Evolutionary conservation across 2,329 filamentous ascomycete genomes (phyloP).

Genomic region (Ceratocystiopsis minuta): DNA sequence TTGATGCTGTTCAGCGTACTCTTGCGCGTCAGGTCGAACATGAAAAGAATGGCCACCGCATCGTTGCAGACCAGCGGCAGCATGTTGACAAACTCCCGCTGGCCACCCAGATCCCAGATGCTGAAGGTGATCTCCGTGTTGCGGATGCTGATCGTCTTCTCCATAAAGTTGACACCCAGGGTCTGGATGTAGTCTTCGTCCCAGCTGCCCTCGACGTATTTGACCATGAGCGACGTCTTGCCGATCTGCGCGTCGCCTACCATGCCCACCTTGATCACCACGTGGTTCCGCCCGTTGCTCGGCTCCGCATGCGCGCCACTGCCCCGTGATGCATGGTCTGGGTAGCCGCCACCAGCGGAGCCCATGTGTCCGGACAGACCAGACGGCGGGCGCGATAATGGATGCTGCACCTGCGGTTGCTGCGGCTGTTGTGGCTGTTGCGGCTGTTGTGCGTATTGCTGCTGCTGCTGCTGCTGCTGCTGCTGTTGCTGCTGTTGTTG

Average conservation of each 20-base stretch:
- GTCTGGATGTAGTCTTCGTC: constrained; percentile 99
- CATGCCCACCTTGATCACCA: constrained; percentile 99
- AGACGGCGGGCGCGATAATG: constrained; percentile 36
- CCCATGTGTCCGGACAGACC: constrained; percentile 28
- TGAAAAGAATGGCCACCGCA: constrained; percentile 94
- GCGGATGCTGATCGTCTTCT: constrained; percentile 97
- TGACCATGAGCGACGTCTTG: constrained; percentile 98
- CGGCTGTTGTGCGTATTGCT: constrained; percentile 4
- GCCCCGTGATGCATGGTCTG: constrained; percentile 26
- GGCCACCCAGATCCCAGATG: constrained; percentile 95
- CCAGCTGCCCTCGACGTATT: constrained; percentile 98
- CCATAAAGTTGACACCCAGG: constrained; percentile 98
- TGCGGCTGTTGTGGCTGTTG: constrained; percentile 4
- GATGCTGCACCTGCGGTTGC: constrained; percentile 25
- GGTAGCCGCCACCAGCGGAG: constrained; percentile 18
- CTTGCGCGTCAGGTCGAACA: constrained; percentile 97
- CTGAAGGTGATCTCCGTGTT: constrained; percentile 99
- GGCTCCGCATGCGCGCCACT: constrained; percentile 19
- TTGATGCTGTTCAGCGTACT: constrained; percentile 98
- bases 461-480: constrained; percentile 3
- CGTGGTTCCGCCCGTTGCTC: constrained; percentile 43
- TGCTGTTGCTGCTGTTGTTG: constrained; percentile 7
- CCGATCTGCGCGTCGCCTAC: constrained; percentile 97
- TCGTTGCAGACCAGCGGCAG: constrained; percentile 98
- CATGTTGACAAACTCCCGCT: constrained; percentile 99